Base-by-base conservation (phyloP, 2,329 filamentous ascomycete species). In the Dryadomyces quercivorus region DNA sequence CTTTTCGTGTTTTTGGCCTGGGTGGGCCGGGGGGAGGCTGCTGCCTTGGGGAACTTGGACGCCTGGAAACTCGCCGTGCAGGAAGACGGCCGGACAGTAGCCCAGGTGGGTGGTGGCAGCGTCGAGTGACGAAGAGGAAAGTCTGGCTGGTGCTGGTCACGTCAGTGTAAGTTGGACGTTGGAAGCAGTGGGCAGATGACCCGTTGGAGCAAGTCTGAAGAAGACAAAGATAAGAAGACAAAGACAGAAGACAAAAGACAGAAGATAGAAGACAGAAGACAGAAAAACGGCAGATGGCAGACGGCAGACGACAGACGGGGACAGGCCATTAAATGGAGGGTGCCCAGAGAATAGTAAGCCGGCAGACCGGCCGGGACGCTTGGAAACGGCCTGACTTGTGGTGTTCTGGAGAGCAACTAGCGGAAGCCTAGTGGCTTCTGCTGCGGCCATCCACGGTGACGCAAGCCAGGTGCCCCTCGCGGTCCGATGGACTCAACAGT, bases 131-230 rank as follows among this genome's bases (percentile, higher is more conserved):
- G 64, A 31, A 31, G 26, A 31, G 8, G 26, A 31, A 31, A 8
- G 4, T 45, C 65, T 60, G 46, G 54, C 58, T 50, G 63, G 57
- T 5, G 66, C 63, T 31, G 57, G 66, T 67, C 0, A 73, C 74
- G 71, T 6, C 70, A 66, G 47, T 75, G 70, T 60, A 72, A 13
- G 36, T 40, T 40, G 36, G 4, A 16, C 36, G n/a, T n/a, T n/a
- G 10, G 36, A 40, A 3, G 36, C 10, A 16, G 36, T 16, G 36
- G 34, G 34, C 34, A 36, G 34, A 6, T 36, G 34, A 12, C 34
- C 6, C 12, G 34, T 36, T 40, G 5, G 36, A 16, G 36, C 5
- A 40, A 40, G 15, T 13, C 12, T 15, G 34, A 6, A 12, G 34
- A 40, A 13, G 36, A 5, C 3, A 3, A 40, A 40, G 36, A 8